Percentiles rank a stretch among this genome's conserved stretches.
Conservation (phyloP, 352 stramenopile species). For the Vaucheria bursata region DNA sequence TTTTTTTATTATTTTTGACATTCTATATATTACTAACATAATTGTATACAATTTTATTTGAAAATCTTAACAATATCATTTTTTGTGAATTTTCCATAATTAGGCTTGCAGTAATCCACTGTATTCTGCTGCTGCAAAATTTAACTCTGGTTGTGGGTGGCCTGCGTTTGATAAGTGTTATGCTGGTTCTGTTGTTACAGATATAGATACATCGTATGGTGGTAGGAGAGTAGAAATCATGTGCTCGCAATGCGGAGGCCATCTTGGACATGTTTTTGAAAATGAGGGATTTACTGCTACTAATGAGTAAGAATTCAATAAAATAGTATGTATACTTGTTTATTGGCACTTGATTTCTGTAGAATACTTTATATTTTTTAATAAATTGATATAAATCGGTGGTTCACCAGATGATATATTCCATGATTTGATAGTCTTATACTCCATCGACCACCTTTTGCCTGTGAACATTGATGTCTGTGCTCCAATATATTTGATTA, state of each 20-base stretch:
- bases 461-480: too few relatives aligned
- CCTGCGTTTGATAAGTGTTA: conserved; percentile 47
- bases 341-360: background rate
- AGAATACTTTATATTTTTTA: background rate
- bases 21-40: too few relatives aligned
- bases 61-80: too few relatives aligned
- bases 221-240: conserved; percentile 43
- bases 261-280: conserved; percentile 44
- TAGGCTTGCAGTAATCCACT: conserved; percentile 34
- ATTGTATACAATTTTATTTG: too few relatives aligned
- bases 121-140: conserved; percentile 42
- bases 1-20: too few relatives aligned
- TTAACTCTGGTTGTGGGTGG: conserved; percentile 44
- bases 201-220: conserved; percentile 33
- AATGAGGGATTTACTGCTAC: conserved; percentile 39
- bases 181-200: conserved; percentile 25
- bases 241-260: conserved; percentile 34
- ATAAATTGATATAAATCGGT: background rate
- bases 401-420: background rate
- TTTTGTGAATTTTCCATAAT: too few relatives aligned
- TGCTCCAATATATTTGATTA: background rate
- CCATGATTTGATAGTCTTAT: too few relatives aligned
- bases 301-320: conserved; percentile 19
- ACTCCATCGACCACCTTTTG: background rate
- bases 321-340: background rate